A percentile compares a stretch with the other conserved stretches of the same genome.
Conservation (phyloP, 441 rosid genomes). For the Eugenia klotzschiana region DNA sequence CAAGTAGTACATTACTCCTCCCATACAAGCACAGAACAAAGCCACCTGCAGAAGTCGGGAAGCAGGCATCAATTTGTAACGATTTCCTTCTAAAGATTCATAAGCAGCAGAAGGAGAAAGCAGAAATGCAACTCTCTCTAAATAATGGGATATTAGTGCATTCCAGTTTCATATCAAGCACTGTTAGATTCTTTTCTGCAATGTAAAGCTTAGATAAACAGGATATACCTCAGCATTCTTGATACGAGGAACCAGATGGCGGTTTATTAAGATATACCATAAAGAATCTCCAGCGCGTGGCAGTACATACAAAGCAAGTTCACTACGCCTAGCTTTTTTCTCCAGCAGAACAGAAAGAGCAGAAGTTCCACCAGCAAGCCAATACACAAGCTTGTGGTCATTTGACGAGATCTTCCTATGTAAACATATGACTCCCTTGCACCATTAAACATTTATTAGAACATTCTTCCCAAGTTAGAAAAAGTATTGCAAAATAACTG, state of each 20-base stretch:
- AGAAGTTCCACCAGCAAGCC: conserved; percentile 79
- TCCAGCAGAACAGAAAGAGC: conserved; percentile 85
- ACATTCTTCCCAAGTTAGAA: neutral
- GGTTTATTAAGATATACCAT: conserved; percentile 86
- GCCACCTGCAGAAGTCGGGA: conserved; percentile 51
- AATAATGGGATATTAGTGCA: neutral
- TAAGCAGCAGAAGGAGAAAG: neutral
- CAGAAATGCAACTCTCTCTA: neutral
- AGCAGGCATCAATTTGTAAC: neutral
- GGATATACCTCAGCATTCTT: conserved; percentile 77
- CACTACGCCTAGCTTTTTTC: conserved; percentile 86
- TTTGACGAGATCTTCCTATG: conserved; percentile 68
- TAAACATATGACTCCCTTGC: conserved; percentile 71
- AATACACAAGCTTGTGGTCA: conserved; percentile 92
- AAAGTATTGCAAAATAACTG: neutral
- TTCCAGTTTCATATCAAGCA: neutral
- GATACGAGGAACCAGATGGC: conserved; percentile 72
- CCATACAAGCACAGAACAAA: conserved; percentile 89
- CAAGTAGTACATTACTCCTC: conserved; percentile 92
- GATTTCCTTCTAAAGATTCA: neutral
- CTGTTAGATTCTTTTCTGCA: neutral
- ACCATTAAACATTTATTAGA: conserved; percentile 13
- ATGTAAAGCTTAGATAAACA: neutral
- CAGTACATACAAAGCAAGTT: conserved; percentile 91
- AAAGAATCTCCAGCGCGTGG: conserved; percentile 95